phyloP scores from a whole-genome alignment of 1,139 yeast genomes.

The Geotrichum australiense region DNA sequence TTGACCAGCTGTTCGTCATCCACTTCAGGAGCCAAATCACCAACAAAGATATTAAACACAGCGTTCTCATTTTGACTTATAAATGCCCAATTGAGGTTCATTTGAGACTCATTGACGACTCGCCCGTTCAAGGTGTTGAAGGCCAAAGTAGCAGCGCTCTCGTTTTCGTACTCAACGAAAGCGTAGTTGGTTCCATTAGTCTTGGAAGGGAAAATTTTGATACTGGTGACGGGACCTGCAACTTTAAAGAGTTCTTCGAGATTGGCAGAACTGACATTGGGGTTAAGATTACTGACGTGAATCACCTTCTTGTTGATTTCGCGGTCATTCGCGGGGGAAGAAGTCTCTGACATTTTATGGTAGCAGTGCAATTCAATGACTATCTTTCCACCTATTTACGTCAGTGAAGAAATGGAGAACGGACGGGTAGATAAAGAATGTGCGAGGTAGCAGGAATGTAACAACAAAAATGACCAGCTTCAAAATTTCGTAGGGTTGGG shows the following conservation, averaged over 20 bases:
- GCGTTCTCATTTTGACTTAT: conserved; percentile 55
- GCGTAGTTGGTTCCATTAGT: conserved; percentile 71
- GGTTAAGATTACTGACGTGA: conserved; percentile 70
- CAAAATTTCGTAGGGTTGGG: no score
- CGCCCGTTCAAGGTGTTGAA: conserved; percentile 54
- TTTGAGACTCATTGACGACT: conserved; percentile 33
- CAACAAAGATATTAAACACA: conserved; percentile 72
- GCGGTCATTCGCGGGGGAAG: conserved; percentile 63
- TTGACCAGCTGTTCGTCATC: conserved; percentile 63
- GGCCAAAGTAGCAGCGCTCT: conserved; percentile 57
- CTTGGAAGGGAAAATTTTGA: conserved; percentile 66
- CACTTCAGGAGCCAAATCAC: conserved; percentile 78
- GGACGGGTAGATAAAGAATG: no score
- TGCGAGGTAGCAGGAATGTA: no score
- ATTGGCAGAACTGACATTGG: conserved; percentile 55
- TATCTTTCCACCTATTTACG: no score
- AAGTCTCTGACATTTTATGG: no score
- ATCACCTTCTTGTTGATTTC: conserved; percentile 65
- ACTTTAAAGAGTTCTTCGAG: conserved; percentile 56
- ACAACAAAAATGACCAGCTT: no score
- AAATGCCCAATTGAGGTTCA: conserved; percentile 76
- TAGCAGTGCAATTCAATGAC: no score
- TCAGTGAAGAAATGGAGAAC: no score
- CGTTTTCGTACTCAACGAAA: conserved; percentile 64
- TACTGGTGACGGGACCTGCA: conserved; percentile 43